Evolutionary conservation across 768 basidiomycete species (phyloP), one percentile per base, ranked within the genome.

Genomic region (Multifurca ochricompacta): DNA sequence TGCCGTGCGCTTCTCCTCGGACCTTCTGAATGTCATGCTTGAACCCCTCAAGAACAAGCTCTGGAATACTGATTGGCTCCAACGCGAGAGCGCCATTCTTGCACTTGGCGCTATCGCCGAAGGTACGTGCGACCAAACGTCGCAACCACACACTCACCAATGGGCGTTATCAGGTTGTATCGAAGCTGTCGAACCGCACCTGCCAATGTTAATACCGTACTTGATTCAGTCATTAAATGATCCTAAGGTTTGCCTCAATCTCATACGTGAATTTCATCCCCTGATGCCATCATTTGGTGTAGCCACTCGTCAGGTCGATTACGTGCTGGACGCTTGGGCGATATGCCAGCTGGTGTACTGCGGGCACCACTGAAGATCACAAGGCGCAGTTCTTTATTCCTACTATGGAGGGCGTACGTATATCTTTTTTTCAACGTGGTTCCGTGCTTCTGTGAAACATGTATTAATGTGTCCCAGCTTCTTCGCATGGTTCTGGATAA

Each of bases 271-370:
- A 13, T 9, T 23, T 30, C 14, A 52, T 35, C n/a, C 28, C 53
- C 43, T 42, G 49, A 53, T 40, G 36, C 40, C 32, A 48, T 27
- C 45, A 7, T 59, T 10, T 49, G 32, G 31, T 48, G 25, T 67
- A 95, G 91, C 95, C 96, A 18, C 85, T 98, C 36, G 91, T 99
- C 8, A 85, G 96, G 53, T 97, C 96, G 2, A 99, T 99, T 64
- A 92, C 94, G 14, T 99, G 96, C 68, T 99, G 96, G 96, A 97
- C 95, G 0, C 77, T 99, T n/a, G 95, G 96, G 14, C 85, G 96
- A 47, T 99, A 99, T 70, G 91, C 95, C 30, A 91, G 88, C 65
- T 99, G 96, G 96, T 91, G 88, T 62, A 91, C 89, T n/a, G 83
- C 87, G 66, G 78, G 81, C 25, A 74, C 78, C 56, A 85, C 86